Evolutionary conservation across 352 stramenopile species (phyloP).

Genomic region (Thraustochytrium sp.): DNA sequence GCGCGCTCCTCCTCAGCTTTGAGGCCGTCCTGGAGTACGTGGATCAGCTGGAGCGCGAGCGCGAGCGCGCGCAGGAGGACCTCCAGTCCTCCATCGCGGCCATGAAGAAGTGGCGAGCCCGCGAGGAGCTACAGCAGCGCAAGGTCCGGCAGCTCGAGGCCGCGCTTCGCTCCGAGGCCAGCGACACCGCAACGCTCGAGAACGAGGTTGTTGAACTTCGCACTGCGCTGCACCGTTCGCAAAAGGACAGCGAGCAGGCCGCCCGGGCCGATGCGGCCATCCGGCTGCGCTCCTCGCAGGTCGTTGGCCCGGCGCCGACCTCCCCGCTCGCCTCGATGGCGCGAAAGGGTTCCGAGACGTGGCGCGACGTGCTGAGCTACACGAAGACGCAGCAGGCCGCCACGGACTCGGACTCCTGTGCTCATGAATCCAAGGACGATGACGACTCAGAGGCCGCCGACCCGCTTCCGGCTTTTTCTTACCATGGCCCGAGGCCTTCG

Average conservation of each 20-base stretch:
- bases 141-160: background rate
- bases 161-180: background rate
- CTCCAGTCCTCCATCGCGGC: background rate
- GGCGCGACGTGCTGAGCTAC: too few species aligned
- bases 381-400: too few species aligned
- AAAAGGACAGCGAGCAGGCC: background rate
- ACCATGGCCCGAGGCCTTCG: too few species aligned
- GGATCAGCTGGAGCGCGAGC: background rate
- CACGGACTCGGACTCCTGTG: too few species aligned
- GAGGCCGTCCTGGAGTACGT: constrained; percentile 15
- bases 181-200: background rate
- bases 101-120: constrained; percentile 16
- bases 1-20: background rate
- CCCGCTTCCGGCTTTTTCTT: too few species aligned
- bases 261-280: background rate
- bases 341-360: too few species aligned
- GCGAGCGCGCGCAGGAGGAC: background rate
- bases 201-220: background rate
- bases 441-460: too few species aligned
- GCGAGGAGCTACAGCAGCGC: background rate
- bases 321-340: too few species aligned
- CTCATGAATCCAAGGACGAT: too few species aligned
- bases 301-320: too few species aligned
- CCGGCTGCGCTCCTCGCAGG: background rate
- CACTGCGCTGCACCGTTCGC: background rate